Evolutionary conservation across 2,329 filamentous ascomycete genomes (phyloP).

Genomic region (Capronia americana): DNA sequence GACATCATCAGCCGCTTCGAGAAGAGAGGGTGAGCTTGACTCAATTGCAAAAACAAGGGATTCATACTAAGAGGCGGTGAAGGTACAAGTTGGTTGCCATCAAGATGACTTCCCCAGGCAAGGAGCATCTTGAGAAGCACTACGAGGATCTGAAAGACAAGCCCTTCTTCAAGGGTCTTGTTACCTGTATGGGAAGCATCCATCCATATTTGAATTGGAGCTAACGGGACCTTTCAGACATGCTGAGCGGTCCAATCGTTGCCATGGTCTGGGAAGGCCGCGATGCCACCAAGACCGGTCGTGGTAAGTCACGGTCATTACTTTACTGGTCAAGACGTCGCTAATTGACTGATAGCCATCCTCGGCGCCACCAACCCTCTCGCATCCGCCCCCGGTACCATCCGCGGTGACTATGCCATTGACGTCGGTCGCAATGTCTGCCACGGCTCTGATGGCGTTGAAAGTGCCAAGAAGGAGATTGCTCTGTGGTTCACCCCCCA

Average conservation of each 20-base stretch:
- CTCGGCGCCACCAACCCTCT: conserved; percentile 99
- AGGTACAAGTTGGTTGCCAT: conserved; percentile 98
- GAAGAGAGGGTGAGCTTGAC: conserved; percentile 69
- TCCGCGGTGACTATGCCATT: conserved; percentile 91
- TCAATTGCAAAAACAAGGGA: not conserved
- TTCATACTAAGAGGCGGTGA: conserved; percentile 34
- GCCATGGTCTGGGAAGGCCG: conserved; percentile 99
- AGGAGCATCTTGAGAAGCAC: conserved; percentile 98
- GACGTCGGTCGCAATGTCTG: conserved; percentile 97
- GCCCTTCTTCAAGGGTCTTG: conserved; percentile 95
- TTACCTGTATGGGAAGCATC: conserved; percentile 70
- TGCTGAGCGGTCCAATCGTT: conserved; percentile 94
- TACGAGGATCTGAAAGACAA: conserved; percentile 91
- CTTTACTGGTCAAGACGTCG: conserved; percentile 28
- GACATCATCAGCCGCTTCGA: conserved; percentile 99
- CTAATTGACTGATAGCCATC: conserved; percentile 63
- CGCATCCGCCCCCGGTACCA: conserved; percentile 92
- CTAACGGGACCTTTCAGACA: conserved; percentile 66
- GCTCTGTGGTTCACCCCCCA: conserved; percentile 94
- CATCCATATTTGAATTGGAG: conserved; percentile 9
- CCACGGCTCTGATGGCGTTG: conserved; percentile 98
- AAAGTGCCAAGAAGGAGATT: conserved; percentile 99
- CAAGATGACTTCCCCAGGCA: conserved; percentile 87
- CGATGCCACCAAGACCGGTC: conserved; percentile 98
- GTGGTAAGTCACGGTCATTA: conserved; percentile 63